phyloP scores from a whole-genome alignment of 139 green algal species.

The Haematococcus sp. region DNA sequence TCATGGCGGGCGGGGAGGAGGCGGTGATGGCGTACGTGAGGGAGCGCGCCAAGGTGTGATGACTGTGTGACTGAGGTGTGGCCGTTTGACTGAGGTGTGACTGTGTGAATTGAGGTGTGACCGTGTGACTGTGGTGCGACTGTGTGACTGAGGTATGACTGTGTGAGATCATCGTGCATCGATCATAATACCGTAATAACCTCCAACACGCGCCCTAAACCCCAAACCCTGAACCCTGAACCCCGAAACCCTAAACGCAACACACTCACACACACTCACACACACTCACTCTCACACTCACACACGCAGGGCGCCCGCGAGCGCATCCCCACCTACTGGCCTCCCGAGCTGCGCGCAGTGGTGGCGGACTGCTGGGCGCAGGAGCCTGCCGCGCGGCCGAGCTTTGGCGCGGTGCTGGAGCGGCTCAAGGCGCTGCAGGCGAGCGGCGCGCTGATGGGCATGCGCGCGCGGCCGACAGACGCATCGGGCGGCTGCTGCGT shows the following conservation, averaged over 20 bases:
- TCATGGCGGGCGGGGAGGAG: constrained; percentile 11
- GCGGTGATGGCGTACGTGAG: constrained; percentile 4
- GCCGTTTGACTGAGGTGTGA: neutral
- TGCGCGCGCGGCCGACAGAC: too few relatives aligned
- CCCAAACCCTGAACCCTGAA: too few relatives aligned
- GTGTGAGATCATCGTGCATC: neutral
- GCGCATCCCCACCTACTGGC: constrained; percentile 36
- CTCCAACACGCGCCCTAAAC: too few relatives aligned
- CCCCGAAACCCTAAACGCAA: too few relatives aligned
- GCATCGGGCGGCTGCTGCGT: too few relatives aligned
- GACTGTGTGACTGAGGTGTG: too few relatives aligned
- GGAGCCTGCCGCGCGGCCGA: constrained; percentile 30
- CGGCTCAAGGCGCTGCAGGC: too few relatives aligned
- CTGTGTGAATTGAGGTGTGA: neutral
- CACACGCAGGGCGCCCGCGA: constrained; percentile 27
- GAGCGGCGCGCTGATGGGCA: too few relatives aligned
- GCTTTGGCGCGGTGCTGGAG: constrained; percentile 18
- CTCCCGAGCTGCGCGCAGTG: constrained; percentile 26
- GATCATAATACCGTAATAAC: neutral
- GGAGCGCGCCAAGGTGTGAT: neutral
- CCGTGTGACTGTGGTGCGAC: neutral
- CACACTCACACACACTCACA: too few relatives aligned
- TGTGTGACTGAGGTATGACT: neutral
- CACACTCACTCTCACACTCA: too few relatives aligned
- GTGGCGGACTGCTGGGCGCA: constrained; percentile 49